Conservation (phyloP, 2,329 filamentous ascomycete genomes). For the Fusarium torulosum region DNA sequence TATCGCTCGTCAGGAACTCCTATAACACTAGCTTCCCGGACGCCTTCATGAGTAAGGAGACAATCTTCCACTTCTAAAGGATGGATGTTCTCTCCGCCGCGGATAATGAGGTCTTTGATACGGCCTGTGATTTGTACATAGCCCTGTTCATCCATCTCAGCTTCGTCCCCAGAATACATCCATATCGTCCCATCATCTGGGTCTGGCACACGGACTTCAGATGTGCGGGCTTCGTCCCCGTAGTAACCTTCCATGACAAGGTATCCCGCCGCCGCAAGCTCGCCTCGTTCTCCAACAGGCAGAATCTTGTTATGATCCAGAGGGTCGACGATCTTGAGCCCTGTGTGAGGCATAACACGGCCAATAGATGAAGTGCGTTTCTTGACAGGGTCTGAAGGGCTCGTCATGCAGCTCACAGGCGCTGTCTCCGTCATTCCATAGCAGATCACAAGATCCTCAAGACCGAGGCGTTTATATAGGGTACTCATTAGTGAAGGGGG, state of each 20-base stretch:
- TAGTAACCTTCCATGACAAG: slow-evolving; percentile 93
- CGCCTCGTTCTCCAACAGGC: slow-evolving; percentile 76
- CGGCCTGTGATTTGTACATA: slow-evolving; percentile 90
- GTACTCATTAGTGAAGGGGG: slow-evolving; percentile 84
- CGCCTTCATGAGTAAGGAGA: slow-evolving; percentile 76
- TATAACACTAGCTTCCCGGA: slow-evolving; percentile 84
- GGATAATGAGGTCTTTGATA: slow-evolving; percentile 96
- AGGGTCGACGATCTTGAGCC: slow-evolving; percentile 80
- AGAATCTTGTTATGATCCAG: slow-evolving; percentile 69
- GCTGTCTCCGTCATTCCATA: slow-evolving; percentile 97
- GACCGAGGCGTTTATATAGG: slow-evolving; percentile 78
- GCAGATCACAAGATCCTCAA: slow-evolving; percentile 89
- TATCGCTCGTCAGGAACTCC: slow-evolving; percentile 85
- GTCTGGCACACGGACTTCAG: slow-evolving; percentile 69
- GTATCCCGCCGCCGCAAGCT: slow-evolving; percentile 87
- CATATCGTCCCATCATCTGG: slow-evolving; percentile 70
- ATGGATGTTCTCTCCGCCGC: slow-evolving; percentile 95
- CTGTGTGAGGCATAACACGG: slow-evolving; percentile 84
- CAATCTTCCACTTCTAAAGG: slow-evolving; percentile 93
- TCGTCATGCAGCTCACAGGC: slow-evolving; percentile 84
- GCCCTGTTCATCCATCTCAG: slow-evolving; percentile 82
- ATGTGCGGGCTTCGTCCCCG: slow-evolving; percentile 76
- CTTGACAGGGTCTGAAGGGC: slow-evolving; percentile 77
- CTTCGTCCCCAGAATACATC: slow-evolving; percentile 96
- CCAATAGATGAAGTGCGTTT: slow-evolving; percentile 84